Percentiles rank a stretch among this genome's conserved stretches.
Conservation (phyloP, 305 asterid species). For the Fraxinus angustifolia region DNA sequence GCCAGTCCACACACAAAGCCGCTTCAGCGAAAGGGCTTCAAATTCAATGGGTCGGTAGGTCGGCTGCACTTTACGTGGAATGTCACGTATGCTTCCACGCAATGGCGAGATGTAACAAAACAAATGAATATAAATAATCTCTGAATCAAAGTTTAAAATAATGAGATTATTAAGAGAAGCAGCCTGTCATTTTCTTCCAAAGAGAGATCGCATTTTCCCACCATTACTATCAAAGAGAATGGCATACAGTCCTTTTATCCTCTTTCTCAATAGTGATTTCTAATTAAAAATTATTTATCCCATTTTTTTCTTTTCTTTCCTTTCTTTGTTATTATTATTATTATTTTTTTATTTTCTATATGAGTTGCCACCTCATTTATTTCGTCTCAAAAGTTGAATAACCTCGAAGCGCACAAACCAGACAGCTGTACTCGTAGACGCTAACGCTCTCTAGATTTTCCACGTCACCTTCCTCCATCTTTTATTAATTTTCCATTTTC, state of each 20-base stretch:
- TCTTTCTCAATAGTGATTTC: no score
- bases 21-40: no score
- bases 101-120: no score
- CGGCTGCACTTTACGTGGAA: no score
- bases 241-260: no score
- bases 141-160: no score
- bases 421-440: conserved; percentile 20
- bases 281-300: neutral
- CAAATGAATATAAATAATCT: no score
- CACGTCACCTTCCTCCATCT: conserved; percentile 26
- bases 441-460: conserved; percentile 17
- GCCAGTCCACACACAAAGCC: no score
- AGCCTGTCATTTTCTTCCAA: neutral
- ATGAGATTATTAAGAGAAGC: neutral
- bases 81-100: no score
- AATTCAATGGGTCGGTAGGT: no score
- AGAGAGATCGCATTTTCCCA: neutral
- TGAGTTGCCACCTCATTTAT: neutral
- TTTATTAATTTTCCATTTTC: neutral
- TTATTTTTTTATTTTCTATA: no score
- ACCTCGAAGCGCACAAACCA: neutral
- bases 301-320: neutral
- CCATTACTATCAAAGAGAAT: neutral
- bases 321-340: no score
- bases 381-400: neutral